These are phyloP conservation scores for Arthrobotrys iridis DNA, from an alignment of 2,329 filamentous ascomycete species.

Conservation along the genomic window DNA sequence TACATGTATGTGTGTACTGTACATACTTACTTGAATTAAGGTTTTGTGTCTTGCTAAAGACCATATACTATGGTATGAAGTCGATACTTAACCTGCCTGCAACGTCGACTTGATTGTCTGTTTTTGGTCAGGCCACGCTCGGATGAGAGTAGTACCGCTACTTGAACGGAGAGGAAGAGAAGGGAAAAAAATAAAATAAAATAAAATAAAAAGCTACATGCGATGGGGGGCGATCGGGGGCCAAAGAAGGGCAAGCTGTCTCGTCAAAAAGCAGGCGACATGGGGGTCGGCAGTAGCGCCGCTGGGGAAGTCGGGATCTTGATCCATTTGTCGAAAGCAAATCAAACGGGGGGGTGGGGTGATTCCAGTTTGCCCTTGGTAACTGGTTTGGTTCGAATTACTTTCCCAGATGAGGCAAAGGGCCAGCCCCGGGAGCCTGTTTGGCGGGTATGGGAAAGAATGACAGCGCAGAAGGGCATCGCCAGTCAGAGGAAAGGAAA, in stretches of 20 bases:
- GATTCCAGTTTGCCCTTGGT: conserved; percentile 2
- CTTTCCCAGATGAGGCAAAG: conserved; percentile 10
- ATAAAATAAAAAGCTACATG: conserved; percentile 12
- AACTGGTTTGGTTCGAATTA: not conserved
- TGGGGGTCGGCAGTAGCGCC: conserved; percentile 52
- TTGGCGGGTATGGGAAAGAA: conserved; percentile 30
- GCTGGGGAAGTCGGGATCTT: conserved; percentile 53
- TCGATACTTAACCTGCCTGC: too few species aligned
- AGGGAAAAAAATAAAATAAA: too few species aligned
- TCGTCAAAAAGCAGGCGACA: conserved; percentile 29
- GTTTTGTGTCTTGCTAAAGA: too few species aligned
- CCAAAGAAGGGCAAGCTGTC: conserved; percentile 19
- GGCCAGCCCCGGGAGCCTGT: conserved; percentile 48
- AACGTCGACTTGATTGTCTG: not conserved
- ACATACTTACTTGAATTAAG: too few species aligned
- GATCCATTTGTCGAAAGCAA: conserved; percentile 53
- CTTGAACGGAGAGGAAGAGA: conserved; percentile 4
- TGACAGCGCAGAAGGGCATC: conserved; percentile 30
- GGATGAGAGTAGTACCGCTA: conserved; percentile 33
- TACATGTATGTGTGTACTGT: too few species aligned
- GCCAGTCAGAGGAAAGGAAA: not conserved
- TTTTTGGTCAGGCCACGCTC: conserved; percentile 38
- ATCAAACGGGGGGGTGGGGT: conserved; percentile 28
- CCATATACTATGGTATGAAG: too few species aligned
- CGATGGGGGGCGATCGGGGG: conserved; percentile 1